Conservation (phyloP, 192 early-diverging fungal genomes). For the Chytriomyces confervae region DNA sequence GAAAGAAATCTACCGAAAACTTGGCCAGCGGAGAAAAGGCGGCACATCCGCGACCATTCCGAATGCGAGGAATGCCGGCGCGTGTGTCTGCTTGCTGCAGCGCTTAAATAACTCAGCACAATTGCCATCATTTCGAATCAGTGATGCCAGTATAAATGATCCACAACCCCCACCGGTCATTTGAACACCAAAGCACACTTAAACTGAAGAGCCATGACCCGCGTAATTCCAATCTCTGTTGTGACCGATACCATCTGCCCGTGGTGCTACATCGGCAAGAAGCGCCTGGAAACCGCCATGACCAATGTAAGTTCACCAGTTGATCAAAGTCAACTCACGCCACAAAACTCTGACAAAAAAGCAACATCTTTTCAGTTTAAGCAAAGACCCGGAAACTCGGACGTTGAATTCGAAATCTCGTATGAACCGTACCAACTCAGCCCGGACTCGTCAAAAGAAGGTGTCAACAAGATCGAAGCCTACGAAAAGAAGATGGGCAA, state of each 20-base stretch:
- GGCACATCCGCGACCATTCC: too few relatives aligned
- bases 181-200: too few relatives aligned
- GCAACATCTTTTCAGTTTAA: slow-evolving; percentile 2
- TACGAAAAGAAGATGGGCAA: slow-evolving; percentile 73
- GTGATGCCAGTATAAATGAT: background rate
- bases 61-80: too few relatives aligned
- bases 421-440: slow-evolving; percentile 44
- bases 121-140: background rate
- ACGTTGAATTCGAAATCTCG: slow-evolving; percentile 63
- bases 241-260: slow-evolving; percentile 71
- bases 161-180: too few relatives aligned
- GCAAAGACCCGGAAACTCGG: slow-evolving; percentile 54
- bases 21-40: too few relatives aligned
- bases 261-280: slow-evolving; percentile 81
- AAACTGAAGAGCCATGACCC: too few relatives aligned
- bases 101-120: too few relatives aligned
- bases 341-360: background rate
- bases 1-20: too few relatives aligned
- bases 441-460: slow-evolving; percentile 41
- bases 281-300: slow-evolving; percentile 69
- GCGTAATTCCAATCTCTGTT: too few relatives aligned
- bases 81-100: too few relatives aligned
- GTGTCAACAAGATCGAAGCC: slow-evolving; percentile 55
- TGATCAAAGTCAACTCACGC: background rate
- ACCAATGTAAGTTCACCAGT: background rate